These are phyloP conservation scores for Talaromyces funiculosus DNA, from an alignment of 2,329 filamentous ascomycete genomes.

Conservation along the genomic window DNA sequence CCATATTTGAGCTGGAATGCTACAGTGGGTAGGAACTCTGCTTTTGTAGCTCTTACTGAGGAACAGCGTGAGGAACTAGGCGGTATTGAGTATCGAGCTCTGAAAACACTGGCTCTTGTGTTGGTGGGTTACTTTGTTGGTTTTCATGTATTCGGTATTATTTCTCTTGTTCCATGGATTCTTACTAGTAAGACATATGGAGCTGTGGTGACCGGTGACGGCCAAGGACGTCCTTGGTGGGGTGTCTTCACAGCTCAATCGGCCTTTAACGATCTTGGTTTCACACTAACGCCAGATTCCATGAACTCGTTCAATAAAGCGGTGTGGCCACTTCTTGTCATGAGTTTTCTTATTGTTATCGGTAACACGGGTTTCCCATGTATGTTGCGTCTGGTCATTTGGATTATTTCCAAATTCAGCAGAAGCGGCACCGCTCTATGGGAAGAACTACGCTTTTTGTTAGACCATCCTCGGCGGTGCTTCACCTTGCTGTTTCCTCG, in stretches of 20 bases:
- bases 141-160: slow-evolving; percentile 70
- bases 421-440: slow-evolving; percentile 65
- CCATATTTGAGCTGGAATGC: slow-evolving; percentile 94
- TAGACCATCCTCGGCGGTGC: slow-evolving; percentile 92
- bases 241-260: slow-evolving; percentile 83
- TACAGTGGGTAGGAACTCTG: slow-evolving; percentile 87
- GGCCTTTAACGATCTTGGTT: slow-evolving; percentile 91
- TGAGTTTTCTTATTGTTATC: slow-evolving; percentile 83
- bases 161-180: slow-evolving; percentile 78
- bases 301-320: slow-evolving; percentile 84
- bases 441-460: slow-evolving; percentile 84
- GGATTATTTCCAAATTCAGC: slow-evolving; percentile 64
- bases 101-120: slow-evolving; percentile 78
- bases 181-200: slow-evolving; percentile 58
- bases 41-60: slow-evolving; percentile 80
- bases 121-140: slow-evolving; percentile 74
- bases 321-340: slow-evolving; percentile 67
- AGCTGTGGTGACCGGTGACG: slow-evolving; percentile 55
- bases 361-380: slow-evolving; percentile 95
- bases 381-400: slow-evolving; percentile 90
- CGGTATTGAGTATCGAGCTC: slow-evolving; percentile 88
- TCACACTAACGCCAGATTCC: slow-evolving; percentile 84
- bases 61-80: slow-evolving; percentile 92
- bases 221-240: slow-evolving; percentile 74
- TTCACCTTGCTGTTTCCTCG: slow-evolving; percentile 92